Conservation (phyloP, 345 rosid genomes). For the Eucalyptus viminalis region DNA sequence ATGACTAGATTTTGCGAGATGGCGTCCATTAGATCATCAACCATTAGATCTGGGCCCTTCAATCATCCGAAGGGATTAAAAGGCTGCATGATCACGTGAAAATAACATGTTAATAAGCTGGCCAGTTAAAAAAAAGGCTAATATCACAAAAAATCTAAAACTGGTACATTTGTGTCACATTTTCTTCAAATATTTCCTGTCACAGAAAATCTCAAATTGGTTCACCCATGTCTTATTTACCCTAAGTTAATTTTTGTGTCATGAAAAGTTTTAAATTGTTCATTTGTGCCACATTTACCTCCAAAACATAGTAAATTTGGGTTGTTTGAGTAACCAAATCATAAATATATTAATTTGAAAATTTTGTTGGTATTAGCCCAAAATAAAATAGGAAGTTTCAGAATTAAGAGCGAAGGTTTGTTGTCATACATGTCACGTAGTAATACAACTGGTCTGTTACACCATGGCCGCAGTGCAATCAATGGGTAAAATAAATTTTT, state of each 20-base stretch:
- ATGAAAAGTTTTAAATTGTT: too few relatives aligned
- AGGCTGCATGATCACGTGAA: background rate
- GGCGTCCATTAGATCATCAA: background rate
- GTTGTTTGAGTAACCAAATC: too few relatives aligned
- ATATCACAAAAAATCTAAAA: too few relatives aligned
- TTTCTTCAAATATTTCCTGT: too few relatives aligned
- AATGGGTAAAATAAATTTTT: background rate
- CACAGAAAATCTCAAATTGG: background rate
- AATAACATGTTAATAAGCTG: background rate
- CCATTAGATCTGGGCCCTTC: background rate
- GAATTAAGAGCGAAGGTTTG: background rate
- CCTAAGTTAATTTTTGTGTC: background rate
- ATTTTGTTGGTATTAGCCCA: background rate
- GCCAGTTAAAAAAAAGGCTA: background rate
- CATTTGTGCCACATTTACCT: background rate
- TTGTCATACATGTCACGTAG: background rate
- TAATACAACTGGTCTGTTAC: background rate
- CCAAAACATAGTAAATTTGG: background rate
- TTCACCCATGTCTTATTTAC: background rate
- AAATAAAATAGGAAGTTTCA: background rate
- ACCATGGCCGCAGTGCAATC: background rate
- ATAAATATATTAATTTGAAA: background rate
- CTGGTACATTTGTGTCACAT: accelerated
- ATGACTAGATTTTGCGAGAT: background rate
- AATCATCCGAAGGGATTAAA: background rate